These are phyloP conservation scores for Alternaria atra DNA, from an alignment of 2,329 filamentous ascomycete genomes.

Conservation along the genomic window DNA sequence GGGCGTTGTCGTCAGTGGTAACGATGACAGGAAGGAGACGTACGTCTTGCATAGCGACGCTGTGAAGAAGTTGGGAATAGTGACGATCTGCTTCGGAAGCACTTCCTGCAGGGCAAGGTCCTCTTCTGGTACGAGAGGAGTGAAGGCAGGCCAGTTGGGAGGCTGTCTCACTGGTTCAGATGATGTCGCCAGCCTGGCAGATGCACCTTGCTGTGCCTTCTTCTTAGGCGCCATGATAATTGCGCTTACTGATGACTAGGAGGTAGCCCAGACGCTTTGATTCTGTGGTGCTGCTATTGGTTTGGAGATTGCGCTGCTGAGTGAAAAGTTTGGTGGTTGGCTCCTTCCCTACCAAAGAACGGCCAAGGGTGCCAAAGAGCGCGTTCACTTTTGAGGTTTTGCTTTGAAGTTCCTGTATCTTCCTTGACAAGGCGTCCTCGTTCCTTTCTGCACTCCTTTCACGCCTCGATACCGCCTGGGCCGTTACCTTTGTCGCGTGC, in stretches of 20 bases:
- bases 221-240: slow-evolving; percentile 44
- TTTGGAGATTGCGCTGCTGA: not conserved
- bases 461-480: not conserved
- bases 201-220: slow-evolving; percentile 25
- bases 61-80: slow-evolving; percentile 78
- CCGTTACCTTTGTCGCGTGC: not conserved
- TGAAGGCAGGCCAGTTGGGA: slow-evolving; percentile 76
- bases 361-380: not conserved
- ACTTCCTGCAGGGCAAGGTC: slow-evolving; percentile 69
- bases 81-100: slow-evolving; percentile 73
- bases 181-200: slow-evolving; percentile 4
- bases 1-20: slow-evolving; percentile 81
- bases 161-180: slow-evolving; percentile 28
- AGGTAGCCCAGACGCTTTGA: not conserved
- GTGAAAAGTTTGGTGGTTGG: slow-evolving; percentile 2
- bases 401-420: not conserved
- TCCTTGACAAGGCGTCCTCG: not conserved
- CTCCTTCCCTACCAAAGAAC: slow-evolving; percentile 10
- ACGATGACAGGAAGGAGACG: slow-evolving; percentile 73
- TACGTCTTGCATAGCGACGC: slow-evolving; percentile 78
- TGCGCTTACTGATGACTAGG: not conserved
- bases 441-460: not conserved
- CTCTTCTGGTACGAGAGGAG: slow-evolving; percentile 71
- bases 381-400: not conserved
- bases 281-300: not conserved